These are phyloP conservation scores for Xylaria digitata DNA, from an alignment of 2,329 filamentous ascomycete genomes.

Conservation along the genomic window DNA sequence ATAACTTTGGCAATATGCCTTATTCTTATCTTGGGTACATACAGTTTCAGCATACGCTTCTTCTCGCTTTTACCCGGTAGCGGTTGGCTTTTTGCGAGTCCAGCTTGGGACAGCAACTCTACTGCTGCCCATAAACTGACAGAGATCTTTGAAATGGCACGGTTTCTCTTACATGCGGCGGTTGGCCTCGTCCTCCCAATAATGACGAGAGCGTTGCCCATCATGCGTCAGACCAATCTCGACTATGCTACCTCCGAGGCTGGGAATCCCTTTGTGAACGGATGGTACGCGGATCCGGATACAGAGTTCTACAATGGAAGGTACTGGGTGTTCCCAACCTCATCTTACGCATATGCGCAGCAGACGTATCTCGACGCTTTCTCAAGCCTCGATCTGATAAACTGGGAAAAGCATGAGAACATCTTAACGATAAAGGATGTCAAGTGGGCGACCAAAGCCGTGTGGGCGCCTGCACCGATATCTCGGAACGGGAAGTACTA, in stretches of 20 bases:
- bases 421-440: conserved; percentile 56
- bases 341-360: conserved; percentile 56
- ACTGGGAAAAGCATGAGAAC: conserved; percentile 60
- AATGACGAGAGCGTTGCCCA: conserved; percentile 29
- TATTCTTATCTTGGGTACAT: conserved; percentile 8
- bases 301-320: conserved; percentile 57
- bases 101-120: conserved; percentile 1
- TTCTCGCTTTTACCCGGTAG: conserved; percentile 19
- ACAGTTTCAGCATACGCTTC: conserved; percentile 6
- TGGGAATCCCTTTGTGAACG: conserved; percentile 61
- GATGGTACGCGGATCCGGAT: conserved; percentile 65
- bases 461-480: conserved; percentile 62
- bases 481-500: conserved; percentile 59
- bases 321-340: conserved; percentile 63
- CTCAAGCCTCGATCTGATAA: conserved; percentile 60
- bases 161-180: background rate
- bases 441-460: conserved; percentile 58
- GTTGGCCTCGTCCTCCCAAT: conserved; percentile 21
- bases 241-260: conserved; percentile 56
- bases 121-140: background rate
- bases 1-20: conserved; percentile 13
- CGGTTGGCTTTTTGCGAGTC: background rate
- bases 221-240: conserved; percentile 33
- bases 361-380: conserved; percentile 64
- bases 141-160: conserved; percentile 17